phyloP scores from a whole-genome alignment of 129 eudicot species.

The Sambucus nigra region DNA sequence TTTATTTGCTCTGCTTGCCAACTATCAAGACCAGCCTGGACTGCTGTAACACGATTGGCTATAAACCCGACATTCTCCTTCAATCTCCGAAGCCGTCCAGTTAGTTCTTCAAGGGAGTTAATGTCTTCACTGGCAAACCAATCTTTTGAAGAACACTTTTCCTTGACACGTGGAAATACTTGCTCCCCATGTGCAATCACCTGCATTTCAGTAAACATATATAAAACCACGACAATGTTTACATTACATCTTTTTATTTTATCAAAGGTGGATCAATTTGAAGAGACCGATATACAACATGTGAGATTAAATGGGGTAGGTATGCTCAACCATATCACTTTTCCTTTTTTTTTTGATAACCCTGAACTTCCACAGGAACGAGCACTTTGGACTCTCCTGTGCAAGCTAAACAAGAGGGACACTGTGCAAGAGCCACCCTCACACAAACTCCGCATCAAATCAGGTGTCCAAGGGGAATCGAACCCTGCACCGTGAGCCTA shows the following conservation, averaged over 20 bases:
- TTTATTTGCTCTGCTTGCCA: conserved; percentile 70
- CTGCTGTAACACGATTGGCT: conserved; percentile 54
- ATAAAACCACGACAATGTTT: not conserved
- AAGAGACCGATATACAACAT: not conserved
- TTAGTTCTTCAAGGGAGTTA: conserved; percentile 39
- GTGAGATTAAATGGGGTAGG: not conserved
- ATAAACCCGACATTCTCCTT: conserved; percentile 62
- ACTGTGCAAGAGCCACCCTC: too few species aligned
- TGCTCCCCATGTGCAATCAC: conserved; percentile 96
- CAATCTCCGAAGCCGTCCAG: conserved; percentile 44
- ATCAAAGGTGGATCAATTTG: not conserved
- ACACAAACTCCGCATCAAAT: too few species aligned
- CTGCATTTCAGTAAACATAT: conserved; percentile 23
- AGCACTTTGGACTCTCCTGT: too few species aligned
- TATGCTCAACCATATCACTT: too few species aligned
- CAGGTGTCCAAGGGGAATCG: too few species aligned
- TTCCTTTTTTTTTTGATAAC: too few species aligned
- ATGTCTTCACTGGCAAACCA: conserved; percentile 51
- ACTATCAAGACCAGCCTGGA: conserved; percentile 60
- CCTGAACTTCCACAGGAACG: too few species aligned
- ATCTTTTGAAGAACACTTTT: conserved; percentile 63
- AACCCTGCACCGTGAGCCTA: too few species aligned
- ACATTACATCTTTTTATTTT: not conserved
- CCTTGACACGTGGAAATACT: conserved; percentile 93
- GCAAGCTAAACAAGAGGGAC: too few species aligned